Conservation (phyloP, 2,329 filamentous ascomycete genomes). For the Domatiomyces catenatus region DNA sequence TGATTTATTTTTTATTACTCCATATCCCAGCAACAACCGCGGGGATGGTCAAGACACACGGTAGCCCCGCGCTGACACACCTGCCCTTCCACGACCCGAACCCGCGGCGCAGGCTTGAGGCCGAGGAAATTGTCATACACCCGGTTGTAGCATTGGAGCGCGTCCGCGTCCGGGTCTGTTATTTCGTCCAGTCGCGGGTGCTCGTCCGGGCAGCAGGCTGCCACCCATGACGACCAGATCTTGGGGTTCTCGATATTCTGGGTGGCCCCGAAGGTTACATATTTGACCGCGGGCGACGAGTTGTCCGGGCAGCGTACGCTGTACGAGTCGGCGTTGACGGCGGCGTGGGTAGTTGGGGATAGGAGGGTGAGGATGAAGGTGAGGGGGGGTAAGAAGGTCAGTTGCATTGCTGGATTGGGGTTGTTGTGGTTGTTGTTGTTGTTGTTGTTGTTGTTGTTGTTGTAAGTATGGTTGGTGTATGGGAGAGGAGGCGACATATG, state of each 20-base stretch:
- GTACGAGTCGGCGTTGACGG: not conserved
- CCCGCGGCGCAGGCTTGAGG: not conserved
- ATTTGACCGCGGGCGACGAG: not conserved
- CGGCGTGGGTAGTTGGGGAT: not conserved
- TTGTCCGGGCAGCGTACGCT: not conserved
- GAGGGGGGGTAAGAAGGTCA: no score
- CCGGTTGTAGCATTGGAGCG: not conserved
- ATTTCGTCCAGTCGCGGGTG: not conserved
- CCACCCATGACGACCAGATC: not conserved
- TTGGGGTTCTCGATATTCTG: not conserved
- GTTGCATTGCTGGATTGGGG: no score
- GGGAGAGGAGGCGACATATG: no score
- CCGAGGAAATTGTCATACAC: not conserved
- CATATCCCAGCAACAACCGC: not conserved
- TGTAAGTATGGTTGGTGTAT: no score
- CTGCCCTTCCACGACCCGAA: not conserved
- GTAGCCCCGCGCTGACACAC: not conserved
- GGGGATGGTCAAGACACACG: not conserved
- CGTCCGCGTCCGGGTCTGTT: not conserved
- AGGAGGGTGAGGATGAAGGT: not conserved
- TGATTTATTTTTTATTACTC: no score
- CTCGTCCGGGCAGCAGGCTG: not conserved
- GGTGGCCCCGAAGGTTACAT: not conserved
- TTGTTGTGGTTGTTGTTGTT: no score
- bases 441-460: no score